phyloP scores from a whole-genome alignment of 2,329 filamentous ascomycete species.

The Pseudogymnoascus sp. region DNA sequence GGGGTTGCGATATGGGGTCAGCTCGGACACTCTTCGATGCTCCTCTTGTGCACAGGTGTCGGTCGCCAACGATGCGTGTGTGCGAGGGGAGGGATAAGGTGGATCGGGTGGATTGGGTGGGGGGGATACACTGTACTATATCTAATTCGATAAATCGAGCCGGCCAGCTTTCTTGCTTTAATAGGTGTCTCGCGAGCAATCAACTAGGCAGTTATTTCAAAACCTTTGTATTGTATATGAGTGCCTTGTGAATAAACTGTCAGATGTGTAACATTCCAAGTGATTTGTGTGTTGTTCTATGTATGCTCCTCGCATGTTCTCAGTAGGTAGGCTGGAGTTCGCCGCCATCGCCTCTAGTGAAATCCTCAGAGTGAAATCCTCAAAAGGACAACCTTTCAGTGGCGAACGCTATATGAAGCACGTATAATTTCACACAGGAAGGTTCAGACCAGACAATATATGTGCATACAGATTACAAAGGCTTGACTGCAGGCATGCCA shows the following conservation, averaged over 20 bases:
- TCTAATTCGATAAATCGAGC: constrained; percentile 23
- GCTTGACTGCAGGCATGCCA: not conserved
- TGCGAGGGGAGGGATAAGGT: constrained; percentile 3
- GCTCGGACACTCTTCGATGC: constrained; percentile 4
- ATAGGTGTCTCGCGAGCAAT: constrained; percentile 8
- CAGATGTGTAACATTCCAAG: not conserved
- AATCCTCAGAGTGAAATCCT: not conserved
- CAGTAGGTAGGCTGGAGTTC: not conserved
- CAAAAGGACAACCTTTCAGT: not conserved
- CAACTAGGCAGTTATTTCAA: constrained; percentile 8
- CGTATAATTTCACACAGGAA: not conserved
- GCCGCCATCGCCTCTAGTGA: not conserved
- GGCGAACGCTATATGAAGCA: not conserved
- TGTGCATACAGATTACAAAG: constrained; percentile 7
- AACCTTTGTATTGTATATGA: not conserved
- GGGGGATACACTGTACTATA: constrained; percentile 26
- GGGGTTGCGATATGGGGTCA: constrained; percentile 12
- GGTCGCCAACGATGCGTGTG: constrained; percentile 19
- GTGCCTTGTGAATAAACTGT: constrained; percentile 1
- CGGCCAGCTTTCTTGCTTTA: constrained; percentile 22
- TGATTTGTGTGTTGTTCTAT: not conserved
- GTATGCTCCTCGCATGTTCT: not conserved
- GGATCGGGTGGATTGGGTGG: constrained; percentile 15
- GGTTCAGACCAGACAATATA: not conserved
- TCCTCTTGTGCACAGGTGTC: constrained; percentile 10